phyloP scores from a whole-genome alignment of 768 basidiomycete genomes.

The Lepiota brunneoincarnata region DNA sequence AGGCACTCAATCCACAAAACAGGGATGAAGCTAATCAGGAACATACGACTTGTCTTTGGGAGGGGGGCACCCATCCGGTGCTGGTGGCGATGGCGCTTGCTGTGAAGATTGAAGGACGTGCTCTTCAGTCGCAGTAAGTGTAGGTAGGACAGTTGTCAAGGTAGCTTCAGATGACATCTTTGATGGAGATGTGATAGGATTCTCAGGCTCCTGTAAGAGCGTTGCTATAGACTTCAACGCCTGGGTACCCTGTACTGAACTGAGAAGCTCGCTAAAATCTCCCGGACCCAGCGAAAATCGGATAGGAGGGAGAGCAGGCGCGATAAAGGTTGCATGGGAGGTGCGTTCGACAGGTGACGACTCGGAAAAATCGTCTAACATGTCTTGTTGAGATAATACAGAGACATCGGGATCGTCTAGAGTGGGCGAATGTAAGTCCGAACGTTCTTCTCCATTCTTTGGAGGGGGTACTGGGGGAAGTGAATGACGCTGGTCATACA shows the following conservation, averaged over 20 bases:
- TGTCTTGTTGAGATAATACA: constrained; percentile 30
- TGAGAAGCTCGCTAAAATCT: constrained; percentile 78
- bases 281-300: constrained; percentile 83
- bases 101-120: not conserved
- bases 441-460: constrained; percentile 30
- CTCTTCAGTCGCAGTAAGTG: not conserved
- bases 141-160: constrained; percentile 20
- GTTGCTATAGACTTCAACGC: constrained; percentile 47
- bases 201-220: constrained; percentile 30
- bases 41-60: constrained; percentile 1
- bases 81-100: not conserved
- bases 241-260: constrained; percentile 50
- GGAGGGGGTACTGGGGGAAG: constrained; percentile 43
- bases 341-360: constrained; percentile 64
- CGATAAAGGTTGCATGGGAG: constrained; percentile 75
- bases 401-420: constrained; percentile 24
- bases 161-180: constrained; percentile 27
- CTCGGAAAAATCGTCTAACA: constrained; percentile 47
- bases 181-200: constrained; percentile 32
- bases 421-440: constrained; percentile 1
- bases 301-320: constrained; percentile 86
- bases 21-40: not conserved
- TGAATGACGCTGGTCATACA: constrained; percentile 15
- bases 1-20: not conserved
- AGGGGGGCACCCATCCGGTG: not conserved